Evolutionary conservation across 2,329 filamentous ascomycete genomes (phyloP).

Genomic region (Penicillium brasilianum): DNA sequence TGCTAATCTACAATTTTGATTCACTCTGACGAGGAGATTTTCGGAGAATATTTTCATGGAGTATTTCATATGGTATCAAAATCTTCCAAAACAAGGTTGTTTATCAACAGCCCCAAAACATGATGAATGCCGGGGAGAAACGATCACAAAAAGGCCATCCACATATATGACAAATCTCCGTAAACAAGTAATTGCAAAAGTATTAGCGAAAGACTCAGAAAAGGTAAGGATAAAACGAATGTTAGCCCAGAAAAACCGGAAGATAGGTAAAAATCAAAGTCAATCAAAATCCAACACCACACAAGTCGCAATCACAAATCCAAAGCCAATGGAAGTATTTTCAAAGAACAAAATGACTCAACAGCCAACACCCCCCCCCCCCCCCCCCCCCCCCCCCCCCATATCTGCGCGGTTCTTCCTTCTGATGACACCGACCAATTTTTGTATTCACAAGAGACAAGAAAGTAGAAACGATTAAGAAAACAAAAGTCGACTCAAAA

Average conservation of each 20-base stretch:
- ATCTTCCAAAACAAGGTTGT: constrained; percentile 22
- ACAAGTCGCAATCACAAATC: background rate
- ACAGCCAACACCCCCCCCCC: constrained; percentile 9
- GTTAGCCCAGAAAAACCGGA: constrained; percentile 6
- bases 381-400: no score
- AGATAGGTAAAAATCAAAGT: background rate
- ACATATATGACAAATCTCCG: constrained; percentile 22
- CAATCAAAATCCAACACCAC: background rate
- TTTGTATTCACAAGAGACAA: constrained; percentile 27
- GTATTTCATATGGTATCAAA: background rate
- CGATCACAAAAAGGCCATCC: constrained; percentile 4
- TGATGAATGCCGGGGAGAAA: background rate
- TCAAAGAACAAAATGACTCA: constrained; percentile 13
- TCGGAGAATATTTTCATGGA: background rate
- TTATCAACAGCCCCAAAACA: constrained; percentile 20
- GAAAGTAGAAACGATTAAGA: constrained; percentile 10
- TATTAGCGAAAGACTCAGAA: constrained; percentile 26
- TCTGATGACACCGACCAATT: constrained; percentile 25
- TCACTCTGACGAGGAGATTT: background rate
- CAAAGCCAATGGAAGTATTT: constrained; percentile 20
- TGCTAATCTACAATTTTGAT: background rate
- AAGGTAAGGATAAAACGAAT: constrained; percentile 11
- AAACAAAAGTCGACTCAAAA: constrained; percentile 4
- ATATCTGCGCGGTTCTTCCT: constrained; percentile 19
- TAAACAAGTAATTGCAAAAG: constrained; percentile 1